Conservation (phyloP, 2,329 filamentous ascomycete species). For the Aureobasidium musti region DNA sequence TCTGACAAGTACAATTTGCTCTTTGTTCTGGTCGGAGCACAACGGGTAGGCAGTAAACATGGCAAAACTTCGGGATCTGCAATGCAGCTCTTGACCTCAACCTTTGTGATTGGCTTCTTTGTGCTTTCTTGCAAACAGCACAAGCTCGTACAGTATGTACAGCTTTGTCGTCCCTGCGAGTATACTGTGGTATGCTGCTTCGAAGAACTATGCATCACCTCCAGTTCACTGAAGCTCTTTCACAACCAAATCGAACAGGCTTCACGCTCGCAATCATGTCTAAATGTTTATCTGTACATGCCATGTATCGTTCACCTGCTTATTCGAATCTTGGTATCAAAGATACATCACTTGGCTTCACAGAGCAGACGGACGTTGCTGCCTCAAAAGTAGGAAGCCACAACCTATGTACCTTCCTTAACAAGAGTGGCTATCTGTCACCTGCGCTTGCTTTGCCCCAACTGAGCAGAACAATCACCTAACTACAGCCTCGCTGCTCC, state of each 20-base stretch:
- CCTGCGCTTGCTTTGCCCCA: neutral
- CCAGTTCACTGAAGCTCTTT: neutral
- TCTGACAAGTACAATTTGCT: too few species aligned
- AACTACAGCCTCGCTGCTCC: neutral
- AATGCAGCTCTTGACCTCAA: slow-evolving; percentile 1
- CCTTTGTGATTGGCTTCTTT: neutral
- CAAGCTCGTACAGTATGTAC: neutral
- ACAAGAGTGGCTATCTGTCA: neutral
- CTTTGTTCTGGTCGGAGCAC: too few species aligned
- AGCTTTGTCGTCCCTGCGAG: too few species aligned
- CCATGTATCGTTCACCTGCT: neutral
- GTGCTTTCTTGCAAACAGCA: neutral
- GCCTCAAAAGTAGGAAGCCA: neutral
- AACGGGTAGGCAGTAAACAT: neutral
- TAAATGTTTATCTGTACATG: too few species aligned
- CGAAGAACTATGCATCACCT: neutral
- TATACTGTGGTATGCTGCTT: neutral
- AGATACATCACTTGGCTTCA: slow-evolving; percentile 3
- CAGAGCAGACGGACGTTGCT: too few species aligned
- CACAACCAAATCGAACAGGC: neutral
- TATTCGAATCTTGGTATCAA: too few species aligned
- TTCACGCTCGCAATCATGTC: neutral
- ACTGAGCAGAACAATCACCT: neutral
- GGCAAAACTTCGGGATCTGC: slow-evolving; percentile 6
- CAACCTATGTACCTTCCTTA: neutral